These are phyloP conservation scores for Lumnitzera racemosa DNA, from an alignment of 345 rosid species.

Conservation along the genomic window DNA sequence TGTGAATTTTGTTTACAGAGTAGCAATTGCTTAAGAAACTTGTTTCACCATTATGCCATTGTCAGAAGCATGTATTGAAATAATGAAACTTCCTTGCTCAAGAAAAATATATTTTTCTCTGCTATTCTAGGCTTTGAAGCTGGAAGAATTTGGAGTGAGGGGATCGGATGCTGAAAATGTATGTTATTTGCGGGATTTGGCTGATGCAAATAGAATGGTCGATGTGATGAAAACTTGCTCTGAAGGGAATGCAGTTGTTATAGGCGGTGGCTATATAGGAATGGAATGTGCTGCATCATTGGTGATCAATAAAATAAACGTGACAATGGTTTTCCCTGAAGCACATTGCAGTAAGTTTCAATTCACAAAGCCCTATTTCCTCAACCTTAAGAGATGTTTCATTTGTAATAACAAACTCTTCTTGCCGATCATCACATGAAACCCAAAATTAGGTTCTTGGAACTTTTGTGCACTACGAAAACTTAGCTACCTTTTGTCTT, in stretches of 20 bases:
- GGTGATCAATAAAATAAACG: slow-evolving; percentile 80
- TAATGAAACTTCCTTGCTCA: too few species aligned
- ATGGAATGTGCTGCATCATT: slow-evolving; percentile 99
- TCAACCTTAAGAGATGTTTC: too few species aligned
- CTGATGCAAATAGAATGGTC: slow-evolving; percentile 81
- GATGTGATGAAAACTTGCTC: slow-evolving; percentile 51
- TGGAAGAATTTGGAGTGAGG: slow-evolving; percentile 88
- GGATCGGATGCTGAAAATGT: slow-evolving; percentile 88
- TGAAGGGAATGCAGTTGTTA: slow-evolving; percentile 81
- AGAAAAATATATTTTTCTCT: slow-evolving; percentile 5
- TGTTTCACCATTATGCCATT: too few species aligned
- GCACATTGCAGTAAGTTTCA: slow-evolving; percentile 75
- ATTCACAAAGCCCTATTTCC: too few species aligned
- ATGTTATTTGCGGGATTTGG: slow-evolving; percentile 79
- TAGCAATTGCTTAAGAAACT: too few species aligned
- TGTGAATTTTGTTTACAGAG: too few species aligned
- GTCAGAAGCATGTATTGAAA: too few species aligned
- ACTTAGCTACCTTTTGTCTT: too few species aligned
- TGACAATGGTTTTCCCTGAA: slow-evolving; percentile 98
- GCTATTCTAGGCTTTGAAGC: slow-evolving; percentile 66
- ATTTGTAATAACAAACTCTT: too few species aligned
- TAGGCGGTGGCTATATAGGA: slow-evolving; percentile 97
- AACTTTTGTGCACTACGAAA: too few species aligned
- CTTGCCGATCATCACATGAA: too few species aligned
- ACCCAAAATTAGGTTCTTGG: too few species aligned